A percentile compares a stretch with the other conserved stretches of the same genome.
phyloP scores from a whole-genome alignment of 495 filamentous ascomycete genomes.

The Trichoderma virens region DNA sequence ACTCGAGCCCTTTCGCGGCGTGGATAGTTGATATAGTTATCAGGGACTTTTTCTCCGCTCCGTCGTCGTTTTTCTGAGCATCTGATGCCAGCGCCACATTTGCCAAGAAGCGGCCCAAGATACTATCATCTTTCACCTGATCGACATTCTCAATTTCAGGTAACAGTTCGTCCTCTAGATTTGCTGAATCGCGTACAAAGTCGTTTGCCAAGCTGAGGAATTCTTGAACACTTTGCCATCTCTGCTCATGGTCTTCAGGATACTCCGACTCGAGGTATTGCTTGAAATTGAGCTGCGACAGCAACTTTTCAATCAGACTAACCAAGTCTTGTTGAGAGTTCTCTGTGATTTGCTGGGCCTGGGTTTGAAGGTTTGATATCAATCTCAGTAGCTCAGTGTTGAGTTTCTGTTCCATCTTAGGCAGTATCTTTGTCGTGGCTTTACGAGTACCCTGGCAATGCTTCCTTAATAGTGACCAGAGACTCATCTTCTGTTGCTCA shows the following conservation, averaged over 20 bases:
- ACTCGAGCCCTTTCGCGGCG: conserved; percentile 93
- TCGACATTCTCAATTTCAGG: conserved; percentile 70
- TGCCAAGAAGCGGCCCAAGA: conserved; percentile 73
- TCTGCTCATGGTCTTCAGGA: conserved; percentile 65
- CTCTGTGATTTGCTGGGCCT: conserved; percentile 40
- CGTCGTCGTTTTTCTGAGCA: conserved; percentile 51
- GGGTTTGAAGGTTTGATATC: conserved; percentile 54
- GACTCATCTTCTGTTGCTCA: conserved; percentile 55
- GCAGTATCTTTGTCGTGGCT: conserved; percentile 60
- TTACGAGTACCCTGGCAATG: conserved; percentile 61
- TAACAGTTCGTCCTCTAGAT: conserved; percentile 56
- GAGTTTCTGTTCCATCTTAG: conserved; percentile 52
- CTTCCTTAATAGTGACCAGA: conserved; percentile 68
- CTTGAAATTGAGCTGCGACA: conserved; percentile 66
- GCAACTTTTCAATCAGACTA: conserved; percentile 65
- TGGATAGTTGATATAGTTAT: conserved; percentile 96
- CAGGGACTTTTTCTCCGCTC: conserved; percentile 49
- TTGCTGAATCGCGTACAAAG: conserved; percentile 42
- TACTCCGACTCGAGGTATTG: conserved; percentile 62
- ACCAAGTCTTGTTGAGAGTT: conserved; percentile 45
- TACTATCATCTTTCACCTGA: conserved; percentile 60
- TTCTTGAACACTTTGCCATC: conserved; percentile 92
- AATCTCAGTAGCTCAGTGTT: conserved; percentile 36
- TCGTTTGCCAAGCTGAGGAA: conserved; percentile 70
- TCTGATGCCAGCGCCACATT: conserved; percentile 85